A percentile compares a stretch with the other conserved stretches of the same genome.
These are phyloP conservation scores for Tetrahymena elliotti DNA, from an alignment of 73 alveolate species.

Conservation along the genomic window DNA sequence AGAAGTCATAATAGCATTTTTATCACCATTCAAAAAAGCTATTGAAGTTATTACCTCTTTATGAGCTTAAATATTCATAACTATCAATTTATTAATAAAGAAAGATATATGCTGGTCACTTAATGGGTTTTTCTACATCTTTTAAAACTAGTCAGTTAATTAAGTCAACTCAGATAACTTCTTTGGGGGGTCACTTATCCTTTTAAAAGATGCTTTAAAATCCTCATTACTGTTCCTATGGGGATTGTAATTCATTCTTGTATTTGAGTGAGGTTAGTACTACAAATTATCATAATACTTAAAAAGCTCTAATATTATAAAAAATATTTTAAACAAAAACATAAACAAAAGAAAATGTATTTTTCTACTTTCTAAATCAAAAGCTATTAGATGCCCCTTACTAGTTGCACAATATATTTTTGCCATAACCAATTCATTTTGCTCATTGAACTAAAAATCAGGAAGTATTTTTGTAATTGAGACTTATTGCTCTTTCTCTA, in stretches of 20 bases:
- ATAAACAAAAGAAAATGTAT: neutral
- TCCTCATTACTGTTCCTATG: neutral
- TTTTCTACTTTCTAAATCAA: neutral
- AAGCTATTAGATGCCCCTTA: neutral
- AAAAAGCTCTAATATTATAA: neutral
- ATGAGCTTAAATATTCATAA: neutral
- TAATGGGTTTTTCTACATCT: neutral
- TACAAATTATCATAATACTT: neutral
- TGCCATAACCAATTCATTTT: neutral
- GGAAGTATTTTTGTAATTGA: neutral
- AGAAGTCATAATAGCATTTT: neutral
- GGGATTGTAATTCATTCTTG: neutral
- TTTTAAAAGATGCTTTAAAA: neutral
- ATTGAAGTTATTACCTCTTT: neutral
- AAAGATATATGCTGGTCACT: neutral
- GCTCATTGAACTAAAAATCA: neutral
- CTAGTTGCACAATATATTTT: neutral
- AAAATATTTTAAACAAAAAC: neutral
- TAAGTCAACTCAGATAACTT: neutral
- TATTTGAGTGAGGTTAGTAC: neutral
- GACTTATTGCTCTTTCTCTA: neutral
- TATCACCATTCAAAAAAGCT: neutral
- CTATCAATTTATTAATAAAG: neutral
- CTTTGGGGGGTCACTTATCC: neutral
- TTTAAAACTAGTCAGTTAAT: neutral